A percentile compares a stretch with the other conserved stretches of the same genome.
Conservation (phyloP, 192 early-diverging fungal genomes). For the Gorgonomyces haynaldii region DNA sequence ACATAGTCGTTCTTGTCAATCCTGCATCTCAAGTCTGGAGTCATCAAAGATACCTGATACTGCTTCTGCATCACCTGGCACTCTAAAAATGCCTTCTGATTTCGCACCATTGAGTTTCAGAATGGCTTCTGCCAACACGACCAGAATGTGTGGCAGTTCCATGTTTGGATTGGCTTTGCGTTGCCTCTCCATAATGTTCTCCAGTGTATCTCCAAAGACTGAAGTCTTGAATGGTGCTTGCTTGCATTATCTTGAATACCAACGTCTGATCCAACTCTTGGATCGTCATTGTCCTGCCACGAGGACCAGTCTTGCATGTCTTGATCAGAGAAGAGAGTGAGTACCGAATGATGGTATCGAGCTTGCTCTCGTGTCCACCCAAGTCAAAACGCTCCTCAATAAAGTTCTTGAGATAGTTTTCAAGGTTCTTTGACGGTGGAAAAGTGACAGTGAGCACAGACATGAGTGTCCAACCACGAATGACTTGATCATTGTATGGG, state of each 20-base stretch:
- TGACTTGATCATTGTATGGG: constrained; percentile 55
- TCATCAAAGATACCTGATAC: constrained; percentile 48
- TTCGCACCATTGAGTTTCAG: constrained; percentile 59
- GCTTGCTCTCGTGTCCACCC: constrained; percentile 17
- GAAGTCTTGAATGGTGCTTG: constrained; percentile 74
- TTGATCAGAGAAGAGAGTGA: constrained; percentile 46
- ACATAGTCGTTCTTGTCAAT: constrained; percentile 78
- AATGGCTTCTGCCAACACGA: constrained; percentile 66
- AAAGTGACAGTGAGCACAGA: constrained; percentile 75
- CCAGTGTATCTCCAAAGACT: constrained; percentile 82
- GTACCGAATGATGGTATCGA: constrained; percentile 23
- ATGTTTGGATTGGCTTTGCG: constrained; percentile 17
- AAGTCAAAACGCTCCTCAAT: constrained; percentile 45
- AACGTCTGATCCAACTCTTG: constrained; percentile 58
- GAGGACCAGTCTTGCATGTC: constrained; percentile 64
- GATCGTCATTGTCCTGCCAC: constrained; percentile 60
- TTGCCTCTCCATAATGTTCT: constrained; percentile 64
- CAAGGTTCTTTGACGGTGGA: constrained; percentile 80
- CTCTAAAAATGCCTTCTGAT: constrained; percentile 92
- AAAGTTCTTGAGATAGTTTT: constrained; percentile 72
- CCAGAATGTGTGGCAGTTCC: constrained; percentile 69
- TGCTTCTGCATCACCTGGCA: constrained; percentile 81
- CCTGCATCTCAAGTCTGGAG: constrained; percentile 51
- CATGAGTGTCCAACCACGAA: constrained; percentile 79
- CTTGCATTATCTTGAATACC: constrained; percentile 14